phyloP scores from a whole-genome alignment of 306 rosid species.

The Astragalus glycyphyllos region DNA sequence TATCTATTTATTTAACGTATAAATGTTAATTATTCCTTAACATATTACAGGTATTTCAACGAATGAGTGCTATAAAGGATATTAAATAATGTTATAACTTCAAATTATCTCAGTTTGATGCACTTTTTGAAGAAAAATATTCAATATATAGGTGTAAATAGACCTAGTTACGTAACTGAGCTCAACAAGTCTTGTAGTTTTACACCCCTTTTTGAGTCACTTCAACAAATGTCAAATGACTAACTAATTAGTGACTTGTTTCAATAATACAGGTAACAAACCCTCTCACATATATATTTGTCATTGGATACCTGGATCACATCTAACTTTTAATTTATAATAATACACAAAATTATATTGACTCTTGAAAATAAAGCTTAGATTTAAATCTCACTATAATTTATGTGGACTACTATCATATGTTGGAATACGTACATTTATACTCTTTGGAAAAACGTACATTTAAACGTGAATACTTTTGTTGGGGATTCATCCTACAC shows the following conservation, averaged over 20 bases:
- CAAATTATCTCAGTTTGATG: slow-evolving; percentile 33
- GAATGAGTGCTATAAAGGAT: slow-evolving; percentile 6
- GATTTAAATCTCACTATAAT: not conserved
- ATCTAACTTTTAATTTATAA: no score
- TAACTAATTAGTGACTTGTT: slow-evolving; percentile 33
- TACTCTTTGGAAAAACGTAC: slow-evolving; percentile 4
- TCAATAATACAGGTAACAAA: slow-evolving; percentile 40
- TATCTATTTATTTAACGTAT: not conserved
- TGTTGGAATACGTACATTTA: no score
- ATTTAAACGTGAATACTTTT: slow-evolving; percentile 14
- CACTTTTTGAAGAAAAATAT: slow-evolving; percentile 55
- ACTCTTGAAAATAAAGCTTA: not conserved
- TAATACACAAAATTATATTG: slow-evolving; percentile 13
- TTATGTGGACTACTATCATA: no score
- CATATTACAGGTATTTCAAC: slow-evolving; percentile 39
- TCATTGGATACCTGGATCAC: not conserved
- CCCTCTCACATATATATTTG: not conserved
- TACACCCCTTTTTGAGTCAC: slow-evolving; percentile 38
- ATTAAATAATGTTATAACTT: no score
- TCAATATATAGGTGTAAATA: slow-evolving; percentile 39
- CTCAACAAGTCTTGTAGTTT: slow-evolving; percentile 43
- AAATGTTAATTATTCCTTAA: slow-evolving; percentile 34
- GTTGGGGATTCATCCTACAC: slow-evolving; percentile 28
- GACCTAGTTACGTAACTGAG: slow-evolving; percentile 54
- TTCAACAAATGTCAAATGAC: slow-evolving; percentile 45